Evolutionary conservation across 192 early-diverging fungal genomes (phyloP).

Genomic region (Coemansia sp.): DNA sequence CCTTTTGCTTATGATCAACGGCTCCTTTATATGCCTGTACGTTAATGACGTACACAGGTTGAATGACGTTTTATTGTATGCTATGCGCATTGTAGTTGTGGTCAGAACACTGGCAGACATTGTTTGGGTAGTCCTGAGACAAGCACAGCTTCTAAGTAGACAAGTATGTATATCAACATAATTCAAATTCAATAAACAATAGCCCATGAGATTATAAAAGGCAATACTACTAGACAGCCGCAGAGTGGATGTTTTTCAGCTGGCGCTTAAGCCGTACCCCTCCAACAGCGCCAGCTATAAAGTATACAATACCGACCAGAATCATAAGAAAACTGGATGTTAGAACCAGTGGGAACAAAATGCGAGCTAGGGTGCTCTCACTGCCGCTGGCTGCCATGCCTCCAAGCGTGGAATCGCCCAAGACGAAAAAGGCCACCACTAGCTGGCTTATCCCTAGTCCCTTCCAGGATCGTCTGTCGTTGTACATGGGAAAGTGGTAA

Average conservation of each 20-base stretch:
- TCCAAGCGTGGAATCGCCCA: constrained; percentile 34
- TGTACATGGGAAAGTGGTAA: constrained; percentile 47
- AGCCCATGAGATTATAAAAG: not conserved
- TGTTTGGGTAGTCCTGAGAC: not conserved
- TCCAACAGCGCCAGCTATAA: constrained; percentile 40
- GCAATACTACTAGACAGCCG: not conserved
- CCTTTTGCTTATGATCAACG: not conserved
- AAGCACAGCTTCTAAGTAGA: not conserved
- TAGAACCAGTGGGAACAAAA: constrained; percentile 38
- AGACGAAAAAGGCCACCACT: constrained; percentile 34
- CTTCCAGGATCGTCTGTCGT: constrained; percentile 27
- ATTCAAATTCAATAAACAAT: not conserved
- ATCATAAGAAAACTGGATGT: constrained; percentile 26
- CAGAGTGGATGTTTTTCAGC: not conserved
- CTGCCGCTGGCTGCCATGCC: constrained; percentile 14
- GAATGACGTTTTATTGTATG: not conserved
- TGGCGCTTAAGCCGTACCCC: constrained; percentile 28
- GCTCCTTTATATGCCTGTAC: not conserved
- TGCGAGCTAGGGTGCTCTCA: constrained; percentile 11
- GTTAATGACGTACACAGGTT: not conserved
- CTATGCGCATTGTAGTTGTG: not conserved
- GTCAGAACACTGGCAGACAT: not conserved
- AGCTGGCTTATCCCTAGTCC: constrained; percentile 43
- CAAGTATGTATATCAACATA: not conserved
- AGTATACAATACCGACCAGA: constrained; percentile 27